phyloP scores from a whole-genome alignment of 805 yeast genomes.

The Wickerhamomyces ciferrii region DNA sequence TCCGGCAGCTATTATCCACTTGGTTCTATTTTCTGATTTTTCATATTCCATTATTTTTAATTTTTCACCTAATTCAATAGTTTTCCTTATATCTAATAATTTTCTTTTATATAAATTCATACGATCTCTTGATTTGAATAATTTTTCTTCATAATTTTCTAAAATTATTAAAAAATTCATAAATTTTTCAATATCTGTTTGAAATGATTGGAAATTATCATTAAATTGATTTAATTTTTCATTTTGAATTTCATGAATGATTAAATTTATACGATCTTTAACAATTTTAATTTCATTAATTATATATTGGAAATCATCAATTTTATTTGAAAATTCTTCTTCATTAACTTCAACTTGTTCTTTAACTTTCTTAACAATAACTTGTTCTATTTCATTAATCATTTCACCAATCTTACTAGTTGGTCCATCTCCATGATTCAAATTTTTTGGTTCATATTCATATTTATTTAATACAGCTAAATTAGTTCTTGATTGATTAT shows the following conservation, averaged over 20 bases:
- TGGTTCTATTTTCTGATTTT: background rate
- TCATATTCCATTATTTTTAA: background rate
- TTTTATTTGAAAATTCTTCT: background rate
- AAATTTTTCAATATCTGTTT: background rate
- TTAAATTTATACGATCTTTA: background rate
- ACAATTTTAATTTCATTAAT: background rate
- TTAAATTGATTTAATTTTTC: background rate
- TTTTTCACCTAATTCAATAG: background rate
- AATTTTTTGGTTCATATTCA: background rate
- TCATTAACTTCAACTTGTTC: conserved; percentile 1
- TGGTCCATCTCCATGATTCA: background rate
- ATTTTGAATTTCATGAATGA: background rate
- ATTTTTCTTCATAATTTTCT: background rate
- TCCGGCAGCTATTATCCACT: background rate
- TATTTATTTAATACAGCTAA: background rate
- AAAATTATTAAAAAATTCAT: background rate
- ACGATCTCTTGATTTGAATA: background rate
- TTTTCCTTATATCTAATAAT: background rate
- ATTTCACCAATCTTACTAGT: background rate
- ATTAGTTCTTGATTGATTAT: background rate
- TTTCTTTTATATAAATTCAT: background rate
- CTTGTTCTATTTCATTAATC: background rate
- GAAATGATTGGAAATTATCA: background rate
- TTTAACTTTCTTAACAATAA: background rate
- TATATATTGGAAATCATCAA: background rate